A percentile compares a stretch with the other conserved stretches of the same genome.
Conservation (phyloP, 192 early-diverging fungal species). For the Entomortierella chlamydospora region DNA sequence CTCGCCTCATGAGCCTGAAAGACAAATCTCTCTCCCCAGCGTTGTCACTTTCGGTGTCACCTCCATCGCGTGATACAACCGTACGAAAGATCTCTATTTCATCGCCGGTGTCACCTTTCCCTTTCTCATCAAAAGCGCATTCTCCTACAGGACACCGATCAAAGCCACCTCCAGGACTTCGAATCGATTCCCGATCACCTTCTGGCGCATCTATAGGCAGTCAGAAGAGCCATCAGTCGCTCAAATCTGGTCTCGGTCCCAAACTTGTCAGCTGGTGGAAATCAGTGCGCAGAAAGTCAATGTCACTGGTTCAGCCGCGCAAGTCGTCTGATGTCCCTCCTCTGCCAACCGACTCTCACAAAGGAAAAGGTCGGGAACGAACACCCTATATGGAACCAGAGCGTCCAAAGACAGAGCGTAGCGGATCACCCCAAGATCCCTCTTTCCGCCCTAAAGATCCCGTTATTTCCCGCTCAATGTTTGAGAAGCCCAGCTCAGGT, state of each 20-base stretch:
- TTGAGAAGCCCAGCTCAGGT: constrained; percentile 33
- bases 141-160: constrained; percentile 19
- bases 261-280: constrained; percentile 56
- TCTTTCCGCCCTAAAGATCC: constrained; percentile 2
- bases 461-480: constrained; percentile 38
- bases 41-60: constrained; percentile 28
- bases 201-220: constrained; percentile 43
- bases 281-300: constrained; percentile 48
- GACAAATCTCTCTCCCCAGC: constrained; percentile 22
- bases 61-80: constrained; percentile 13
- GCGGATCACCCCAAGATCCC: neutral
- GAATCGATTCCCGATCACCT: constrained; percentile 32
- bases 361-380: constrained; percentile 4
- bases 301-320: constrained; percentile 40
- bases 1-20: constrained; percentile 16
- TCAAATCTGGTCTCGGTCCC: constrained; percentile 45
- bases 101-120: constrained; percentile 3
- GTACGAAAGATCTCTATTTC: neutral
- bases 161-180: constrained; percentile 32
- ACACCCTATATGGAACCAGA: neutral
- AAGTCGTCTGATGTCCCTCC: constrained; percentile 18
- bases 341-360: neutral
- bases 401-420: neutral
- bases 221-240: constrained; percentile 52
- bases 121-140: constrained; percentile 1